Evolutionary conservation across 441 rosid species (phyloP), one percentile per base, ranked within the genome.

Genomic region (Viola pubescens): DNA sequence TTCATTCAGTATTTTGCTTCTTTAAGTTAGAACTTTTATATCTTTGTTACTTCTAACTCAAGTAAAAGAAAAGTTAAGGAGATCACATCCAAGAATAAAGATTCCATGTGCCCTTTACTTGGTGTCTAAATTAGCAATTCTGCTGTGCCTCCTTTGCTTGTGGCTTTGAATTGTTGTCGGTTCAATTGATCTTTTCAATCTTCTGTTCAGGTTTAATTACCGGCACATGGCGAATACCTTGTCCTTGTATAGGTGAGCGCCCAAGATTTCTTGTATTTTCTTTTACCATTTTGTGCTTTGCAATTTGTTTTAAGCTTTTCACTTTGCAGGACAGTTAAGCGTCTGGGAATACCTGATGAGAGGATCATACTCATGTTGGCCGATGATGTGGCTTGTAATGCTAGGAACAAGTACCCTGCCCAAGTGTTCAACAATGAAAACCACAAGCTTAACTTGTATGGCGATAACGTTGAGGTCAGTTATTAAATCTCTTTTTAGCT

Each of bases 321-420:
- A n/a, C 61, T 66, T 65, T 76, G 51, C 80, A 94, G 97, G 82
- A 94, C 95, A 52, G 99, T 94, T 61, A 94, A 90, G 75, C 74
- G 97, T 61, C 79, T 94, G 48, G 97, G 97, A 47, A 90, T 94
- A 62, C 95, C 97, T 26, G 97, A 94, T 68, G 97, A 94, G 71
- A 82, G 97, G 81, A 94, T 90, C 1, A 88, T 94, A 63, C 87
- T 90, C 9, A 90, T 94, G 97, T 82, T 90, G 68, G 97, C 94
- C 2, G 99, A 94, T 87, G 97, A 94, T 62, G 91, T 94, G 97
- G 97, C 96, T 39, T 94, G 97, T 70, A 94, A 94, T 77, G 72
- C 95, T 52, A 82, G 99, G 79, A 94, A 90, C 68, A 85, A 88
- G 73, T 87, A 80, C 59, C 99, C 97, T 55, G 99, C 99, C 39